These are phyloP conservation scores for Neoascochyta sp. DNA, from an alignment of 2,329 filamentous ascomycete genomes.

Conservation along the genomic window DNA sequence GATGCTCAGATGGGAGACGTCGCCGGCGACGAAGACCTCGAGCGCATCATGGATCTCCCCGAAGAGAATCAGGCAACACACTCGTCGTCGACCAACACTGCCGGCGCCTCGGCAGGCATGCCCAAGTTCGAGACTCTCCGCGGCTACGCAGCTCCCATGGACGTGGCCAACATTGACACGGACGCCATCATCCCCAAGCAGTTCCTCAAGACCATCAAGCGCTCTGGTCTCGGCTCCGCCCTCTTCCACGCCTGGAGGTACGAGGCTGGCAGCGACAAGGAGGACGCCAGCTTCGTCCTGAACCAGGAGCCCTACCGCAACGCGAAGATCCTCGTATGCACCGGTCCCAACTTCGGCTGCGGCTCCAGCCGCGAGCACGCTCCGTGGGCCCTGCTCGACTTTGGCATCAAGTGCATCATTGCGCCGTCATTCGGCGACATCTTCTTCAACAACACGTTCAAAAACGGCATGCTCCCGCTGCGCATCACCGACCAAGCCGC, in stretches of 20 bases:
- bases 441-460: constrained; percentile 99
- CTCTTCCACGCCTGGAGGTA: constrained; percentile 85
- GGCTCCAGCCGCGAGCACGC: constrained; percentile 91
- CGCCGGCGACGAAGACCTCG: constrained; percentile 60
- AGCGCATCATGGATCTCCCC: constrained; percentile 59
- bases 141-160: constrained; percentile 82
- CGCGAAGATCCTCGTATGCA: constrained; percentile 86
- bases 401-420: constrained; percentile 91
- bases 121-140: constrained; percentile 80
- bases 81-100: constrained; percentile 55
- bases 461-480: constrained; percentile 97
- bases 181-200: constrained; percentile 99
- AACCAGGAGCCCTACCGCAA: constrained; percentile 84
- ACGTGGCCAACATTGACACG: constrained; percentile 91
- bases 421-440: constrained; percentile 87
- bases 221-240: constrained; percentile 83
- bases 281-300: constrained; percentile 79
- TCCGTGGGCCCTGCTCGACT: constrained; percentile 94
- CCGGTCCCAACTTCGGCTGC: constrained; percentile 92
- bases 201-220: constrained; percentile 98
- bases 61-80: constrained; percentile 63
- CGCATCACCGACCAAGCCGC: constrained; percentile 63
- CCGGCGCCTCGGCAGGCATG: constrained; percentile 58
- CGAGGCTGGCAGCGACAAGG: constrained; percentile 59
- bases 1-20: constrained; percentile 56